Evolutionary conservation across 2,329 filamentous ascomycete species (phyloP).

Genomic region (Hymenoscyphus scutula): DNA sequence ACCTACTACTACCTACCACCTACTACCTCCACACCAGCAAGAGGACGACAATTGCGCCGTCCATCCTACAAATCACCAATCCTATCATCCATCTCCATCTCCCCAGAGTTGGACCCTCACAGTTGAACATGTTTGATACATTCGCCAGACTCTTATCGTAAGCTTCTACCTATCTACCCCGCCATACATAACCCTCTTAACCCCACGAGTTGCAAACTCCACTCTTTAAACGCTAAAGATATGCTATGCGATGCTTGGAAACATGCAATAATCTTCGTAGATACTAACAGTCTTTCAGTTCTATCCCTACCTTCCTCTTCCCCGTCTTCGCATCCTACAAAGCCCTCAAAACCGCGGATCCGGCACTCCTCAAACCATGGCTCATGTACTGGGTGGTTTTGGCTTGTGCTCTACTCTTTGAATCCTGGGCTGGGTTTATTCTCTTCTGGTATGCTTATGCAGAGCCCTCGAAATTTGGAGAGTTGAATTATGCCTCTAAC

Average conservation of each 20-base stretch:
- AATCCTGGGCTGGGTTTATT: slow-evolving; percentile 86
- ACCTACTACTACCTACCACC: background rate
- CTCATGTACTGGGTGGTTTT: slow-evolving; percentile 99
- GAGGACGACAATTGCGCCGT: slow-evolving; percentile 11
- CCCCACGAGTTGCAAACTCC: slow-evolving; percentile 1
- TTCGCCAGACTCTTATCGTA: slow-evolving; percentile 76
- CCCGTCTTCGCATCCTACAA: slow-evolving; percentile 98
- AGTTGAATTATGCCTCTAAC: slow-evolving; percentile 7
- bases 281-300: slow-evolving; percentile 51
- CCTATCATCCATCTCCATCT: background rate
- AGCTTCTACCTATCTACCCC: slow-evolving; percentile 39
- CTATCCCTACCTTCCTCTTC: slow-evolving; percentile 84
- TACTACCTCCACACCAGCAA: background rate
- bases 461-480: background rate
- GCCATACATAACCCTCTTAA: slow-evolving; percentile 21
- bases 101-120: background rate
- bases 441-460: slow-evolving; percentile 63
- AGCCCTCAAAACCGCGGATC: slow-evolving; percentile 88
- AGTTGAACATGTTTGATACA: slow-evolving; percentile 66
- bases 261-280: background rate
- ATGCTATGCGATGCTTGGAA: background rate
- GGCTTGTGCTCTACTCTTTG: slow-evolving; percentile 74
- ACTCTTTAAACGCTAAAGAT: background rate
- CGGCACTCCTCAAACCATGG: slow-evolving; percentile 90
- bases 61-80: slow-evolving; percentile 4